phyloP scores from a whole-genome alignment of 306 rosid genomes.

The Casuarina cunninghamiana region DNA sequence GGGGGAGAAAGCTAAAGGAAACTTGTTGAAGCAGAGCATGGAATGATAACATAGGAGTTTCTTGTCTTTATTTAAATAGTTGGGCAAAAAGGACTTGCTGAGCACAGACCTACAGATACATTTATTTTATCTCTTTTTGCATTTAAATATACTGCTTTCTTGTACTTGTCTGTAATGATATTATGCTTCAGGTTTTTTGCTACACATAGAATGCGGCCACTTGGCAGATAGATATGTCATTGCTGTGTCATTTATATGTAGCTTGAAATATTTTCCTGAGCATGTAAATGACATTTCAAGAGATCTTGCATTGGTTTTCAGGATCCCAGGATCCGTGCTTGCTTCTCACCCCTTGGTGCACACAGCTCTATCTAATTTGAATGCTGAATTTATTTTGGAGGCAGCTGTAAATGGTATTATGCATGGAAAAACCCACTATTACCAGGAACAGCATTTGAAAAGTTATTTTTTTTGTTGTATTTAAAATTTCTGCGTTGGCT shows the following conservation, averaged over 20 bases:
- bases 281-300: neutral
- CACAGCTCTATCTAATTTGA: conserved; percentile 89
- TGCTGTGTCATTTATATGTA: neutral
- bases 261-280: neutral
- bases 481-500: neutral
- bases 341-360: conserved; percentile 92
- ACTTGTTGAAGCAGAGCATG: neutral
- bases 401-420: conserved; percentile 92
- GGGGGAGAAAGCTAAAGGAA: neutral
- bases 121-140: neutral
- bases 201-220: neutral
- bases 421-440: conserved; percentile 7
- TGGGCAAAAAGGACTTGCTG: neutral
- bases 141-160: neutral
- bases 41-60: neutral
- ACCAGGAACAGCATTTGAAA: neutral
- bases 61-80: neutral
- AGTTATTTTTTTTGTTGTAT: neutral
- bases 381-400: conserved; percentile 87
- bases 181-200: neutral
- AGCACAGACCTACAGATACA: neutral
- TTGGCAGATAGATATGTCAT: neutral
- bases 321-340: conserved; percentile 89
- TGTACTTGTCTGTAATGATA: neutral
- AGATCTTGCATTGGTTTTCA: conserved; percentile 43